Percentiles rank a stretch among this genome's conserved stretches.
Conservation (phyloP, 208 protist genomes). For the Histomonas meleagridis region DNA sequence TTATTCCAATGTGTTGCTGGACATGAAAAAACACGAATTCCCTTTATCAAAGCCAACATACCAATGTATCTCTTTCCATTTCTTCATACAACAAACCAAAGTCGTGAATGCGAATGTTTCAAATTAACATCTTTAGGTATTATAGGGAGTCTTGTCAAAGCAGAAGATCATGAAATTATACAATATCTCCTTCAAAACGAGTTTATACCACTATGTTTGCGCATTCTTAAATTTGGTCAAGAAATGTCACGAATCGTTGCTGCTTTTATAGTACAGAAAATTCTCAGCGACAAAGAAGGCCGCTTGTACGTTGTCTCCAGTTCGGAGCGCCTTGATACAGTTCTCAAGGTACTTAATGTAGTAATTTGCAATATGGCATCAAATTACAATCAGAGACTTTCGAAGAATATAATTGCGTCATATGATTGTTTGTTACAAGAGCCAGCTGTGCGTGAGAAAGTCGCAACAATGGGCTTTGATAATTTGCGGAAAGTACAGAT, state of each 20-base stretch:
- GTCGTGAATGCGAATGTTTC: constrained; percentile 82
- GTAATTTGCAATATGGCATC: background rate
- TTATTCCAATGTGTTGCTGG: constrained; percentile 93
- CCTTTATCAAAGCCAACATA: constrained; percentile 89
- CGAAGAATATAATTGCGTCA: background rate
- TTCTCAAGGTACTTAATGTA: background rate
- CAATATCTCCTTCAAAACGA: constrained; percentile 89
- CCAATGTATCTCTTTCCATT: constrained; percentile 97
- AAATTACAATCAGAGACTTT: background rate
- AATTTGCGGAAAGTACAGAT: background rate
- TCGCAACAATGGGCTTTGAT: background rate
- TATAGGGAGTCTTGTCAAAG: constrained; percentile 90
- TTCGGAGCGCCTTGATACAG: constrained; percentile 56
- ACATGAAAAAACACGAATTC: constrained; percentile 77
- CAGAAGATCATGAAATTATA: constrained; percentile 73
- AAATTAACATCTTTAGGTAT: constrained; percentile 89
- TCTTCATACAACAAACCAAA: constrained; percentile 76
- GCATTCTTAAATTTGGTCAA: constrained; percentile 79
- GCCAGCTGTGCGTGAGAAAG: background rate
- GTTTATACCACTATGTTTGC: constrained; percentile 96
- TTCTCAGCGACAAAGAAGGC: constrained; percentile 84
- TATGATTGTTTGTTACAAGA: background rate
- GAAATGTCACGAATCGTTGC: constrained; percentile 90
- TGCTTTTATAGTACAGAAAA: constrained; percentile 97
- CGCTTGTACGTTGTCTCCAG: constrained; percentile 86